These are phyloP conservation scores for Pinus taeda DNA, from an alignment of 75 land plant species.

Conservation along the genomic window DNA sequence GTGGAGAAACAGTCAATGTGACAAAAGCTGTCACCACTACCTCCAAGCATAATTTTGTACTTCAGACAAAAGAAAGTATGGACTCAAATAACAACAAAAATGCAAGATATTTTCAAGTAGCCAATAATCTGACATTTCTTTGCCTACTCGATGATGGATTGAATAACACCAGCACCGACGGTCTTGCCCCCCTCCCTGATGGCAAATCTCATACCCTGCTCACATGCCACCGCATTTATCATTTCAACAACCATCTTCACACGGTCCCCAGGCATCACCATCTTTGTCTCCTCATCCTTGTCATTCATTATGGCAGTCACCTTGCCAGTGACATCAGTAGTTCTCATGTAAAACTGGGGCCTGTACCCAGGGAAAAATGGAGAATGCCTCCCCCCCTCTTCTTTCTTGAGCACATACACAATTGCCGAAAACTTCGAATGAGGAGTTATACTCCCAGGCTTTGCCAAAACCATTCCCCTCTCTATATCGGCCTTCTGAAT, in stretches of 20 bases:
- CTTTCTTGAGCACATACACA: conserved; percentile 88
- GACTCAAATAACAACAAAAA: too few species aligned
- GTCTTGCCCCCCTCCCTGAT: conserved; percentile 96
- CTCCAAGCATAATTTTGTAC: too few species aligned
- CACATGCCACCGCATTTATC: conserved; percentile 80
- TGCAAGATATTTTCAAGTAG: too few species aligned
- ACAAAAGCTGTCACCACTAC: too few species aligned
- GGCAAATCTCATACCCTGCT: conserved; percentile 96
- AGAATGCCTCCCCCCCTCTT: conserved; percentile 91
- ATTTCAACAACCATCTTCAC: conserved; percentile 90
- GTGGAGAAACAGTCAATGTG: too few species aligned
- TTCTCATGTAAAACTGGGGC: conserved; percentile 95
- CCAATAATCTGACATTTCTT: background rate
- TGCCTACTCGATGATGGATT: conserved; percentile 55
- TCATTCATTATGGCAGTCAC: conserved; percentile 73
- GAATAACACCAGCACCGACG: conserved; percentile 89
- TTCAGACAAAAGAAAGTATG: too few species aligned
- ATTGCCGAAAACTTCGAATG: conserved; percentile 70
- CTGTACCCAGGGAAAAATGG: conserved; percentile 84
- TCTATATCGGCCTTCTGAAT: conserved; percentile 72
- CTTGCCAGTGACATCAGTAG: conserved; percentile 94
- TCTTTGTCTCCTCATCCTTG: conserved; percentile 91
- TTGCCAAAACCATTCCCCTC: conserved; percentile 87
- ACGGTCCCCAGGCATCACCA: conserved; percentile 99
- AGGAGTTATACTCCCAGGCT: conserved; percentile 78